These are phyloP conservation scores for Rhodotorula kratochvilovae DNA, from an alignment of 768 basidiomycete genomes.

Conservation along the genomic window DNA sequence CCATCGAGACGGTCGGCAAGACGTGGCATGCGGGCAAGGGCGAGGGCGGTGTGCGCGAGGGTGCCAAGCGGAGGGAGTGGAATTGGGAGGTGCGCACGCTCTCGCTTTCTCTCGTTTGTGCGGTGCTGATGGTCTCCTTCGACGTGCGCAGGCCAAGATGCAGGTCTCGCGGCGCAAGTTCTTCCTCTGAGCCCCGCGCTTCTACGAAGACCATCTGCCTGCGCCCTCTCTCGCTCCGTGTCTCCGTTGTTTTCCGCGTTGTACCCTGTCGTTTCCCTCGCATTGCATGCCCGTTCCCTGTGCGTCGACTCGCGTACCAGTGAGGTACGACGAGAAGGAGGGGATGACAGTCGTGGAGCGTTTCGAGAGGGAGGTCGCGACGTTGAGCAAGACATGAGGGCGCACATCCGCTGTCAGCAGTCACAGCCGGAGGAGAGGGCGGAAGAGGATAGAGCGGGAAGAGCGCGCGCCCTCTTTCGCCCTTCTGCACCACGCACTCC, in stretches of 20 bases:
- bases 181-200: conserved; percentile 21
- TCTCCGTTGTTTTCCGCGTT: not conserved
- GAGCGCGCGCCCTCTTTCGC: no score
- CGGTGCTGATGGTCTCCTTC: conserved; percentile 10
- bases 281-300: not conserved
- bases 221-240: not conserved
- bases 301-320: not conserved
- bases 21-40: conserved; percentile 42
- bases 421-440: no score
- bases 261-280: not conserved
- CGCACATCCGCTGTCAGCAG: no score
- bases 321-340: no score
- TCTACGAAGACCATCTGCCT: no score
- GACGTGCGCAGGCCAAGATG: conserved; percentile 68
- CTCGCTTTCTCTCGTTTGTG: not conserved
- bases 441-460: no score
- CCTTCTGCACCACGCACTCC: not conserved
- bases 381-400: no score
- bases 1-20: conserved; percentile 39
- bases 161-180: conserved; percentile 86
- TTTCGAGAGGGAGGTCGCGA: no score
- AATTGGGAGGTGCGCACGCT: conserved; percentile 70
- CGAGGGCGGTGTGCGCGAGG: conserved; percentile 41
- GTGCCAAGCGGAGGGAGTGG: conserved; percentile 75
- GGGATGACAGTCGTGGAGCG: no score